A percentile compares a stretch with the other conserved stretches of the same genome.
These are phyloP conservation scores for Flaveria robusta DNA, from an alignment of 129 eudicot species.

Conservation along the genomic window DNA sequence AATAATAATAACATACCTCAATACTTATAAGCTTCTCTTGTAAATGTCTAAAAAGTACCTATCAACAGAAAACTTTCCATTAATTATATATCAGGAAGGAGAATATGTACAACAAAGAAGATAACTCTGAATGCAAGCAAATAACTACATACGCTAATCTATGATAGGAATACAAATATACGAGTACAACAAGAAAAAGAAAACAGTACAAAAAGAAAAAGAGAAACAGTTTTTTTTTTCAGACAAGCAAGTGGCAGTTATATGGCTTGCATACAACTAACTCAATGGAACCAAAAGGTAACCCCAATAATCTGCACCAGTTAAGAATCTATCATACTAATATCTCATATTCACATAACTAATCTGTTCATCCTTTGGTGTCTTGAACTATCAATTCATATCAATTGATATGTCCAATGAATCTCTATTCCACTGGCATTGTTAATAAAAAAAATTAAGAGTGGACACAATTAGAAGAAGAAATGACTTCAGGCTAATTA, in stretches of 20 bases:
- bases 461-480: neutral
- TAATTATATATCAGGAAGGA: slow-evolving; percentile 23
- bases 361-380: neutral
- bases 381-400: neutral
- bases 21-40: slow-evolving; percentile 77
- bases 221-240: neutral
- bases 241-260: neutral
- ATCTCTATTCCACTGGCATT: neutral
- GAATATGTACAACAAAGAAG: slow-evolving; percentile 14
- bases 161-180: neutral
- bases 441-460: neutral
- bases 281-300: neutral
- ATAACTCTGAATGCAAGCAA: neutral
- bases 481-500: neutral
- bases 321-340: neutral
- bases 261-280: neutral
- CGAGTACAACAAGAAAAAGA: neutral
- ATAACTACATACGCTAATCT: neutral
- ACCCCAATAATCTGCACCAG: neutral
- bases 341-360: neutral
- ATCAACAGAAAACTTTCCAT: slow-evolving; percentile 25
- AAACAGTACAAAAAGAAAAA: neutral
- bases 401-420: neutral
- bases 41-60: slow-evolving; percentile 93
- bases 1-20: slow-evolving; percentile 59